Evolutionary conservation across 2,329 filamentous ascomycete genomes (phyloP).

Genomic region (Fusarium albosuccineum): DNA sequence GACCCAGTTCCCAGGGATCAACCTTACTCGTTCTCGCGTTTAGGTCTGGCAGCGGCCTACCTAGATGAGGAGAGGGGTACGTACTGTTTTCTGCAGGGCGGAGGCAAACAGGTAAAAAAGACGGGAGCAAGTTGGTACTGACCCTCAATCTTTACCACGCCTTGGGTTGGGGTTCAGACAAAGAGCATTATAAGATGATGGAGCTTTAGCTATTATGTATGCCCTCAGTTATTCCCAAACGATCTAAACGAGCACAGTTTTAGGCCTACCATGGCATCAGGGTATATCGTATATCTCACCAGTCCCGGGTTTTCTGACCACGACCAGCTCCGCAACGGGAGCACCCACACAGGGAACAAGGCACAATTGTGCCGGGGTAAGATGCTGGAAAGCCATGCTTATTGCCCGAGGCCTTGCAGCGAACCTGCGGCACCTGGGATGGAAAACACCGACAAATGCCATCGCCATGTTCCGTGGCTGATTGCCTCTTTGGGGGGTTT

Average conservation of each 20-base stretch:
- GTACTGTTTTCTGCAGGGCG: neutral
- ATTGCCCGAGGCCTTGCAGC: constrained; percentile 1
- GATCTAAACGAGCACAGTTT: no score
- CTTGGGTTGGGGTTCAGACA: no score
- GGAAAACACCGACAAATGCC: neutral
- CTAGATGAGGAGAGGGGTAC: neutral
- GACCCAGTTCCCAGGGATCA: constrained; percentile 26
- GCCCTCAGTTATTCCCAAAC: no score
- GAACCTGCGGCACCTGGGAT: neutral
- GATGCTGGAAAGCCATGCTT: neutral
- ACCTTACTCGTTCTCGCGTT: constrained; percentile 12
- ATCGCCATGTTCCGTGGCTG: neutral
- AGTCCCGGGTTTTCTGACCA: no score
- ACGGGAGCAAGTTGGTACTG: no score
- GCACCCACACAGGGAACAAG: constrained; percentile 21
- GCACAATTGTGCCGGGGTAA: constrained; percentile 9
- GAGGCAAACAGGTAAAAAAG: no score
- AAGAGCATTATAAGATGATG: no score
- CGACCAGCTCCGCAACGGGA: constrained; percentile 10
- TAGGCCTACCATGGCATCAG: no score
- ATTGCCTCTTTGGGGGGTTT: neutral
- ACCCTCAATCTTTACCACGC: no score
- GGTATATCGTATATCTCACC: no score
- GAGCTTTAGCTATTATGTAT: no score
- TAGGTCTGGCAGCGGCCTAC: neutral